These are phyloP conservation scores for Spathaspora boniae DNA, from an alignment of 805 yeast species.

Conservation along the genomic window DNA sequence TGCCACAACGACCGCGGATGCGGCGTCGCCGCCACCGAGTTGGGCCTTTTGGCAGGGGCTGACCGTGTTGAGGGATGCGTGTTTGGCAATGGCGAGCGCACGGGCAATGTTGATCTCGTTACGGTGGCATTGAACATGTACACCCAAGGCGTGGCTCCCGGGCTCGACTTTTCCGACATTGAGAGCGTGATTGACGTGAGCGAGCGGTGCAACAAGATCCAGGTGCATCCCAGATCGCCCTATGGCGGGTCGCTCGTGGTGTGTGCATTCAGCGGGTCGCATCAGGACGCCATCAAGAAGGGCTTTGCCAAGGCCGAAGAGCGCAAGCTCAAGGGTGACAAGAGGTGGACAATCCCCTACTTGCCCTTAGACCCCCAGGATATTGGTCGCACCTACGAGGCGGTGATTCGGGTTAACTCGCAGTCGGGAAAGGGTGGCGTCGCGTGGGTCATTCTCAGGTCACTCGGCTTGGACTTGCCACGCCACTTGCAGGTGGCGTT, in stretches of 20 bases:
- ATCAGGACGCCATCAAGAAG: slow-evolving; percentile 69
- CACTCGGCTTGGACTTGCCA: slow-evolving; percentile 71
- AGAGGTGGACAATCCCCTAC: slow-evolving; percentile 66
- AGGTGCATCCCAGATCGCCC: slow-evolving; percentile 72
- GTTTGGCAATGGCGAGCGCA: slow-evolving; percentile 82
- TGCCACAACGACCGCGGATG: slow-evolving; percentile 82
- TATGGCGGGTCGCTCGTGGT: slow-evolving; percentile 78
- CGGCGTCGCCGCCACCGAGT: slow-evolving; percentile 79
- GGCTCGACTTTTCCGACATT: slow-evolving; percentile 67
- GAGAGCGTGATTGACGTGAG: slow-evolving; percentile 63
- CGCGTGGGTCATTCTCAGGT: slow-evolving; percentile 72
- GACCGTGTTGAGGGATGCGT: slow-evolving; percentile 83
- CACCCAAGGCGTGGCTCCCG: slow-evolving; percentile 73
- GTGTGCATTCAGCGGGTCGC: slow-evolving; percentile 74
- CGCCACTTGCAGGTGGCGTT: slow-evolving; percentile 67
- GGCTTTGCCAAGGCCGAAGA: slow-evolving; percentile 55
- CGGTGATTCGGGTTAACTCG: slow-evolving; percentile 78
- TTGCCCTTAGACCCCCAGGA: slow-evolving; percentile 79
- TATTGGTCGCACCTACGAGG: slow-evolving; percentile 77
- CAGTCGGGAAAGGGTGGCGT: slow-evolving; percentile 91
- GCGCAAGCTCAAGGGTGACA: slow-evolving; percentile 30
- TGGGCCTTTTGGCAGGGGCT: slow-evolving; percentile 78
- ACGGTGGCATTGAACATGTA: slow-evolving; percentile 75
- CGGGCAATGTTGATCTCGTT: slow-evolving; percentile 77
- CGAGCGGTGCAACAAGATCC: slow-evolving; percentile 76